A percentile compares a stretch with the other conserved stretches of the same genome.
phyloP scores from a whole-genome alignment of 2,329 filamentous ascomycete genomes.

The Ascochyta lentis region DNA sequence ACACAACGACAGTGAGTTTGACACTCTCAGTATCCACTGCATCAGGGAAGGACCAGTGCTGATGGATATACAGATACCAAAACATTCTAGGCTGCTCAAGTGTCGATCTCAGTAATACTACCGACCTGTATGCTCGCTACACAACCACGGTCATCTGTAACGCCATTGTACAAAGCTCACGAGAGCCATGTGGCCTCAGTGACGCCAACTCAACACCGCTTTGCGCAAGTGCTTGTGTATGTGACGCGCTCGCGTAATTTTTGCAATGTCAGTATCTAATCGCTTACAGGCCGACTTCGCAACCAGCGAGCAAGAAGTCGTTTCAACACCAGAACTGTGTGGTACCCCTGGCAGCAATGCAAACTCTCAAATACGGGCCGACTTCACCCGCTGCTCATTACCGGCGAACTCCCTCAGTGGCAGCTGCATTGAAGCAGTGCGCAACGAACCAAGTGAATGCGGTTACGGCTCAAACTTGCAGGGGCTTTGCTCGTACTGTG shows the following conservation, averaged over 20 bases:
- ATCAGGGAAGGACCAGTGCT: slow-evolving; percentile 30
- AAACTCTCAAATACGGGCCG: slow-evolving; percentile 80
- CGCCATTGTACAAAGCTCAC: slow-evolving; percentile 89
- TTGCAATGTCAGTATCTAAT: slow-evolving; percentile 32
- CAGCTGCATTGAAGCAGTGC: slow-evolving; percentile 74
- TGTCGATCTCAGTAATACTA: slow-evolving; percentile 79
- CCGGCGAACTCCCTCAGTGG: slow-evolving; percentile 79
- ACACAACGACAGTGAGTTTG: slow-evolving; percentile 74
- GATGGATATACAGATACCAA: slow-evolving; percentile 70
- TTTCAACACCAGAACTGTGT: slow-evolving; percentile 76
- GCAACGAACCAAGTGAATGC: slow-evolving; percentile 87
- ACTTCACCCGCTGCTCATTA: slow-evolving; percentile 88
- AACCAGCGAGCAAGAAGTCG: slow-evolving; percentile 85
- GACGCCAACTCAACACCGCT: slow-evolving; percentile 72
- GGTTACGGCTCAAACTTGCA: slow-evolving; percentile 75
- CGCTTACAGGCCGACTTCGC: slow-evolving; percentile 74
- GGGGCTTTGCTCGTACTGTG: slow-evolving; percentile 88
- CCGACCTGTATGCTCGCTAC: slow-evolving; percentile 87
- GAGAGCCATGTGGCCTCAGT: slow-evolving; percentile 70
- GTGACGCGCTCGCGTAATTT: slow-evolving; percentile 42
- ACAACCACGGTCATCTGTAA: slow-evolving; percentile 93
- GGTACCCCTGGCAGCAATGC: slow-evolving; percentile 69
- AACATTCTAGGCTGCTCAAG: slow-evolving; percentile 79
- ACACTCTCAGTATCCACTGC: background rate
- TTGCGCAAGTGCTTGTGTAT: slow-evolving; percentile 87